Evolutionary conservation across 2,329 filamentous ascomycete genomes (phyloP).

Genomic region (Beauveria sp.): DNA sequence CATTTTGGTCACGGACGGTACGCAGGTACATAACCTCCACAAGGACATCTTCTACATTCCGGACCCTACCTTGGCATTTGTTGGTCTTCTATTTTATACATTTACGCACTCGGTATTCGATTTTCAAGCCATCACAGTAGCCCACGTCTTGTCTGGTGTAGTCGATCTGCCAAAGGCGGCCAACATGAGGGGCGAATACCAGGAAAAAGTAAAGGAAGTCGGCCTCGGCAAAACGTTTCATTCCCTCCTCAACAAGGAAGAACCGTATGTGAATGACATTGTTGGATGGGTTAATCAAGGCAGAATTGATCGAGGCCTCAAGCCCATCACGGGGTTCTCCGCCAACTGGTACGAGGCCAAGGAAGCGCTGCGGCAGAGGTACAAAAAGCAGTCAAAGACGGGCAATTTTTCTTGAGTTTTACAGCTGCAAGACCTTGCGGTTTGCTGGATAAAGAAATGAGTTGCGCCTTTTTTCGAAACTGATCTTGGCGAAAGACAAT

Average conservation of each 20-base stretch:
- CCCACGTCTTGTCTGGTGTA: conserved; percentile 45
- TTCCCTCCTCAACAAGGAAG: neutral
- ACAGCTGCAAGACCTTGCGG: no score
- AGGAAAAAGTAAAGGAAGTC: neutral
- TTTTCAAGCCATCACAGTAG: conserved; percentile 57
- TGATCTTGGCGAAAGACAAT: neutral
- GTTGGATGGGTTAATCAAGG: neutral
- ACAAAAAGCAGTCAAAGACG: neutral
- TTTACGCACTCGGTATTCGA: conserved; percentile 65
- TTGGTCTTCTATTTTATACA: conserved; percentile 58
- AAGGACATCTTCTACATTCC: conserved; percentile 66
- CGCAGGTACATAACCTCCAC: conserved; percentile 58
- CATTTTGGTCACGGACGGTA: conserved; percentile 56
- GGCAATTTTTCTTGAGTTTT: neutral
- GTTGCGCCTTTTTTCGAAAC: neutral
- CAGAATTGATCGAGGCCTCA: neutral
- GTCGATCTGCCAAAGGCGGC: neutral
- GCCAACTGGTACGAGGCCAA: neutral
- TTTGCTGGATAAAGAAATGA: no score
- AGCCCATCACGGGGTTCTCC: neutral
- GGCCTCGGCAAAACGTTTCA: neutral
- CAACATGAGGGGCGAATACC: neutral
- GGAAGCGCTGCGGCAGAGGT: neutral
- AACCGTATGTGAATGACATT: neutral
- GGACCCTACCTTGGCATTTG: conserved; percentile 55